A percentile compares a stretch with the other conserved stretches of the same genome.
Evolutionary conservation across 768 basidiomycete species (phyloP).

Genomic region (Macrolepiota dolichaula): DNA sequence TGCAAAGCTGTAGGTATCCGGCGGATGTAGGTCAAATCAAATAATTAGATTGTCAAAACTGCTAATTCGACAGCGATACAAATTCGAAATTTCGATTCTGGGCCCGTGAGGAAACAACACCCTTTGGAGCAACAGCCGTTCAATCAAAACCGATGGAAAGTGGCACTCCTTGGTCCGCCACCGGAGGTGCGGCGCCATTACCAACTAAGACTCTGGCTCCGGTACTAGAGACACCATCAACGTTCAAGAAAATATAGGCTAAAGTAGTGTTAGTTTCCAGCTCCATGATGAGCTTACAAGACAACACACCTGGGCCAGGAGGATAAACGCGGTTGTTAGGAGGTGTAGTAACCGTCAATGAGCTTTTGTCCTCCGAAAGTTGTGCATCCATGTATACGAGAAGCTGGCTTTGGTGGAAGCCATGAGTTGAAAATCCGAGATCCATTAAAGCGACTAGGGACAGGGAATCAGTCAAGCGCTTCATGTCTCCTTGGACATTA

Average conservation of each 20-base stretch:
- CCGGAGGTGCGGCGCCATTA: slow-evolving; percentile 35
- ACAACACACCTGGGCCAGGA: slow-evolving; percentile 32
- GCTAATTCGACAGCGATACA: too few species aligned
- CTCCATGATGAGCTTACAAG: not conserved
- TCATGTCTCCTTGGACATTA: not conserved
- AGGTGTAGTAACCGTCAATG: slow-evolving; percentile 30
- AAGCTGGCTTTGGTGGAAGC: slow-evolving; percentile 35
- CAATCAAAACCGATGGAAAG: not conserved
- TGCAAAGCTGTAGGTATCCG: too few species aligned
- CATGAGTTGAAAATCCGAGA: slow-evolving; percentile 41
- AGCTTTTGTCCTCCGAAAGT: slow-evolving; percentile 27
- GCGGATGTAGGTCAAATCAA: too few species aligned
- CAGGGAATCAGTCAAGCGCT: not conserved
- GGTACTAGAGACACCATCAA: slow-evolving; percentile 24
- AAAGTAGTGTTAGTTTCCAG: not conserved
- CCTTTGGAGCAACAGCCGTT: not conserved
- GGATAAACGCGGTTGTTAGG: slow-evolving; percentile 35
- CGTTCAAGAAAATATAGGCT: not conserved
- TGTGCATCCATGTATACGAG: slow-evolving; percentile 32
- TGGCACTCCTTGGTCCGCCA: slow-evolving; percentile 26
- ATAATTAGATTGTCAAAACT: too few species aligned
- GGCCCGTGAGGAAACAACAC: not conserved
- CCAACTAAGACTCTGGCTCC: slow-evolving; percentile 39
- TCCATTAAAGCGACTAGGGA: slow-evolving; percentile 34
- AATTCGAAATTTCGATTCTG: not conserved